Percentiles rank a stretch among this genome's conserved stretches.
These are phyloP conservation scores for Neurospora sp. DNA, from an alignment of 495 filamentous ascomycete genomes.

Conservation along the genomic window DNA sequence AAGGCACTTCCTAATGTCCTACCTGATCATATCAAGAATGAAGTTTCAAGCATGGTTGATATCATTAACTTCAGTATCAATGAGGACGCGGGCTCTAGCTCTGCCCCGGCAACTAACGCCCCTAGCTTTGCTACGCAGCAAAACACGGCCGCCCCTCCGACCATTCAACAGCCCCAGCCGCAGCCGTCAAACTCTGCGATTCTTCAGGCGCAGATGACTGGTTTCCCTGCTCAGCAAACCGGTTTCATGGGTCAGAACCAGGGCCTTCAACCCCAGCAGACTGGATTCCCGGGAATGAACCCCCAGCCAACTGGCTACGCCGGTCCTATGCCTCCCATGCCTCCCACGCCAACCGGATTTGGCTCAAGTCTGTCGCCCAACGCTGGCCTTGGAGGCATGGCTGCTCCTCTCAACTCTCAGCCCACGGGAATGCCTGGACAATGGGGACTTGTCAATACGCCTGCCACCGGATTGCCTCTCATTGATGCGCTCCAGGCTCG, in stretches of 20 bases:
- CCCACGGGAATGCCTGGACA: slow-evolving; percentile 95
- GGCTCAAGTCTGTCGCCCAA: slow-evolving; percentile 55
- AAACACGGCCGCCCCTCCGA: slow-evolving; percentile 55
- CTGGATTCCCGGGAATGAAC: slow-evolving; percentile 40
- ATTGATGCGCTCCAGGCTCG: slow-evolving; percentile 88
- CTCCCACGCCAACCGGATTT: slow-evolving; percentile 87
- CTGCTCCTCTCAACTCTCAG: slow-evolving; percentile 69
- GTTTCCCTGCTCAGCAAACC: slow-evolving; percentile 51
- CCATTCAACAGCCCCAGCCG: slow-evolving; percentile 80
- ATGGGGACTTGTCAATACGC: slow-evolving; percentile 96
- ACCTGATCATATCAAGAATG: slow-evolving; percentile 83
- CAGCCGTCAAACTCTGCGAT: slow-evolving; percentile 68
- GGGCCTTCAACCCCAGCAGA: slow-evolving; percentile 48
- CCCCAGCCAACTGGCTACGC: slow-evolving; percentile 51
- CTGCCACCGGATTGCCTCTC: slow-evolving; percentile 80
- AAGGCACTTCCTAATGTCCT: slow-evolving; percentile 65
- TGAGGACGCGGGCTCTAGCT: slow-evolving; percentile 48
- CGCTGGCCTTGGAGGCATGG: slow-evolving; percentile 37
- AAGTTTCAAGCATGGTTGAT: slow-evolving; percentile 99
- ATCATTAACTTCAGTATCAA: slow-evolving; percentile 93
- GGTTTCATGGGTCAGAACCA: slow-evolving; percentile 33
- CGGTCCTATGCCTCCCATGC: slow-evolving; percentile 82
- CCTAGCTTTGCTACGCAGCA: slow-evolving; percentile 65
- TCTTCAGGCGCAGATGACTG: slow-evolving; percentile 64
- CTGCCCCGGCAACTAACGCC: slow-evolving; percentile 51